Evolutionary conservation across 75 land plant species (phyloP).

Genomic region (Sequoiadendron giganteum): DNA sequence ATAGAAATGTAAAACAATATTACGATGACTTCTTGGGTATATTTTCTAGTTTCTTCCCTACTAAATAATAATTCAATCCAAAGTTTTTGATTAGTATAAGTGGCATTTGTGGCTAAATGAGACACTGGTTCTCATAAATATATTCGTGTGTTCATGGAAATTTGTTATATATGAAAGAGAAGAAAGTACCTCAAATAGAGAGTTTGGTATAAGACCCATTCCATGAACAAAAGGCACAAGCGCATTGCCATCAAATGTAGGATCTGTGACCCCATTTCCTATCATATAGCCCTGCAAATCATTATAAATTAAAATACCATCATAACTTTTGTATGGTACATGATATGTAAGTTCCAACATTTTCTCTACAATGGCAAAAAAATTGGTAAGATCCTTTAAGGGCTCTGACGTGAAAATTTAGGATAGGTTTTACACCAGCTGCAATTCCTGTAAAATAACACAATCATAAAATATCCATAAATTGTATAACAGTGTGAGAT

Average conservation of each 20-base stretch:
- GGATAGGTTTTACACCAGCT: constrained; percentile 51
- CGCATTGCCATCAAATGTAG: constrained; percentile 76
- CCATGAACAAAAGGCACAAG: constrained; percentile 92
- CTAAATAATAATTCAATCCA: neutral
- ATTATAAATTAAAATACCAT: neutral
- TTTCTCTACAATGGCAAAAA: too few relatives aligned
- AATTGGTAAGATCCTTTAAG: neutral
- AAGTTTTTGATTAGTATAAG: neutral
- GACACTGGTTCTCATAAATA: neutral
- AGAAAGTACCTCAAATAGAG: constrained; percentile 36
- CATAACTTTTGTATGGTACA: neutral
- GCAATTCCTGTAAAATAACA: constrained; percentile 56
- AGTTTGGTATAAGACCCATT: constrained; percentile 86
- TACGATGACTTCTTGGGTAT: neutral
- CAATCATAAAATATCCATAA: neutral
- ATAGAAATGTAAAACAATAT: neutral
- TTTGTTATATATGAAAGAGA: neutral
- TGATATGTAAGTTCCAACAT: neutral
- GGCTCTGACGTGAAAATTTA: constrained; percentile 75
- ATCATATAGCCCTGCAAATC: constrained; percentile 79
- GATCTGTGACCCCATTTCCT: constrained; percentile 88
- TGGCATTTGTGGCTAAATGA: neutral
- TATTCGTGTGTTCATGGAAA: neutral
- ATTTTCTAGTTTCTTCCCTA: neutral
- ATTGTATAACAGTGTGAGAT: neutral